A percentile compares a stretch with the other conserved stretches of the same genome.
phyloP scores from a whole-genome alignment of 2,329 filamentous ascomycete genomes.

The Shiraia sp. region DNA sequence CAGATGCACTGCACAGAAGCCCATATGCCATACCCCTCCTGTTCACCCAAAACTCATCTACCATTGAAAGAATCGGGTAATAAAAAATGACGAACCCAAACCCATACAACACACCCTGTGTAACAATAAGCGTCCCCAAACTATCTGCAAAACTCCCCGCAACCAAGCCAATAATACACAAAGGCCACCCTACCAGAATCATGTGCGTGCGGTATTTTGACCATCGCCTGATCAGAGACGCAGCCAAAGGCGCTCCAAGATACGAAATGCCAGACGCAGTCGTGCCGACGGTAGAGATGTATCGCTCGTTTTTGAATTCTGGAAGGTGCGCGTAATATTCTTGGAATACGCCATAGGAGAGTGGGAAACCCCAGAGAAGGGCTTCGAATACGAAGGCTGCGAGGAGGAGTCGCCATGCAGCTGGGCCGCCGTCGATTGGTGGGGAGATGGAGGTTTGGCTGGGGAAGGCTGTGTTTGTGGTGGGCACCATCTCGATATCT shows the following conservation, averaged over 20 bases:
- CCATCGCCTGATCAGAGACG: constrained; percentile 35
- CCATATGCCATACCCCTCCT: constrained; percentile 56
- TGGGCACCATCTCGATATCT: no score
- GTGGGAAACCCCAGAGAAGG: constrained; percentile 42
- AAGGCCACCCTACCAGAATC: constrained; percentile 35
- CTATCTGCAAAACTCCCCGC: constrained; percentile 38
- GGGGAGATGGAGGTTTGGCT: constrained; percentile 6
- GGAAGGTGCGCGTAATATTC: constrained; percentile 20
- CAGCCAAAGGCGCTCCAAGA: constrained; percentile 46
- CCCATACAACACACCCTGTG: constrained; percentile 45
- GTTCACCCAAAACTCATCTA: constrained; percentile 57
- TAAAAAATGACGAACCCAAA: constrained; percentile 55
- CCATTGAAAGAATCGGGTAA: constrained; percentile 49
- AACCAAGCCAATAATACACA: constrained; percentile 35
- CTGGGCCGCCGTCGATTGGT: constrained; percentile 14
- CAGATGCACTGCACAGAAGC: constrained; percentile 49
- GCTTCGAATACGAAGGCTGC: constrained; percentile 56
- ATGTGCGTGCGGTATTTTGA: constrained; percentile 33
- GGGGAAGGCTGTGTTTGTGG: neutral
- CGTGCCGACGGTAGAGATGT: constrained; percentile 21
- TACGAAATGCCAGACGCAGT: constrained; percentile 48
- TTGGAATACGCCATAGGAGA: constrained; percentile 31
- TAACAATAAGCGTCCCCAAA: constrained; percentile 34
- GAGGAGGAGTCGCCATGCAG: constrained; percentile 56
- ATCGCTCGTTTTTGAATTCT: constrained; percentile 10